Percentiles rank a stretch among this genome's conserved stretches.
Conservation (phyloP, 805 yeast species). For the Yamadazyma endophytica region DNA sequence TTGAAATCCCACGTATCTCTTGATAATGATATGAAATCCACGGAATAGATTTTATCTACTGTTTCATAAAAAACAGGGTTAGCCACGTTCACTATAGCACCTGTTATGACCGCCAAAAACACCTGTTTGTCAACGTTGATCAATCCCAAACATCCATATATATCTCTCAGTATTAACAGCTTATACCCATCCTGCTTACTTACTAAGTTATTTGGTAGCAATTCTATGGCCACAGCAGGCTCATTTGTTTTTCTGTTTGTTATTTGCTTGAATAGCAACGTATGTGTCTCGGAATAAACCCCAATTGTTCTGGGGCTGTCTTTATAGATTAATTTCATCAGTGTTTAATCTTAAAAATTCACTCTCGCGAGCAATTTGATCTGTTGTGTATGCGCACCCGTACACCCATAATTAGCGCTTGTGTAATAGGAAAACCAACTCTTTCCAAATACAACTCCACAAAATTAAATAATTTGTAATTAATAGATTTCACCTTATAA, state of each 20-base stretch:
- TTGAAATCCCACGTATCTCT: slow-evolving; percentile 75
- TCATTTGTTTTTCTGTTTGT: slow-evolving; percentile 12
- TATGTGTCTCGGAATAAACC: slow-evolving; percentile 25
- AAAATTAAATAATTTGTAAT: too few relatives aligned
- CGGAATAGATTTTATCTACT: slow-evolving; percentile 75
- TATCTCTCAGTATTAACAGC: slow-evolving; percentile 34
- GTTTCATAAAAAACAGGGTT: slow-evolving; percentile 75
- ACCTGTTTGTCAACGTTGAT: slow-evolving; percentile 64
- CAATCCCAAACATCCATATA: slow-evolving; percentile 74
- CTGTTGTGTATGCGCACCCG: too few relatives aligned
- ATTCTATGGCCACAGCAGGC: slow-evolving; percentile 40
- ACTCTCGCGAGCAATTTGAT: too few relatives aligned
- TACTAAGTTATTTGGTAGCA: slow-evolving; percentile 33
- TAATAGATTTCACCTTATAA: too few relatives aligned
- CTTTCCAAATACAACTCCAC: too few relatives aligned
- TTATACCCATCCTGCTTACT: slow-evolving; percentile 36
- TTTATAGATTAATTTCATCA: slow-evolving; percentile 28
- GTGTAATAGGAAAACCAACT: too few relatives aligned
- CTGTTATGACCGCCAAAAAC: slow-evolving; percentile 76
- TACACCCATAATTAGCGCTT: too few relatives aligned
- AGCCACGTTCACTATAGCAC: slow-evolving; percentile 68
- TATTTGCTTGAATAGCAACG: slow-evolving; percentile 23
- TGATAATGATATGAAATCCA: slow-evolving; percentile 79
- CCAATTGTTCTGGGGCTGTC: slow-evolving; percentile 29
- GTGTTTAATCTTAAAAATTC: too few relatives aligned